A percentile compares a stretch with the other conserved stretches of the same genome.
phyloP scores from a whole-genome alignment of 495 filamentous ascomycete genomes.

The Terfezia claveryi region DNA sequence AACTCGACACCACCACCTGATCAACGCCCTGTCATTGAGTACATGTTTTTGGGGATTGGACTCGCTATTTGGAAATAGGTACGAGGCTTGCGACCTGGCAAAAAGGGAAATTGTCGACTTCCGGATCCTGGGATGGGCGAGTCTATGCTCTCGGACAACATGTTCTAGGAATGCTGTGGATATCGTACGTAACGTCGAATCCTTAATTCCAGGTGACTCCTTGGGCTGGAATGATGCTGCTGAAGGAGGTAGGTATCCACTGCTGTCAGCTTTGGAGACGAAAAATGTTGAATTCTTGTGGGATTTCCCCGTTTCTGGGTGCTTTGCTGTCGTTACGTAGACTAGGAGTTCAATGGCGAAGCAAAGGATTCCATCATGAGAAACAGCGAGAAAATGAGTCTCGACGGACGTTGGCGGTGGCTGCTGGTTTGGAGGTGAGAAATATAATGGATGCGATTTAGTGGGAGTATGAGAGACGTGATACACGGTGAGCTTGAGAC shows the following conservation, averaged over 20 bases:
- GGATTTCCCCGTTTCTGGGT: slow-evolving; percentile 31
- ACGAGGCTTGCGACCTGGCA: slow-evolving; percentile 77
- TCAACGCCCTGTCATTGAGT: slow-evolving; percentile 68
- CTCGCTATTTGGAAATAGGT: slow-evolving; percentile 79
- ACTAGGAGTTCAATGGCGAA: slow-evolving; percentile 47
- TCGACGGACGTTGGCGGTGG: slow-evolving; percentile 64
- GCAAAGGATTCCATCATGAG: slow-evolving; percentile 33
- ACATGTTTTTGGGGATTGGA: slow-evolving; percentile 76
- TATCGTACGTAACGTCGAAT: slow-evolving; percentile 49
- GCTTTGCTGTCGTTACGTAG: slow-evolving; percentile 31
- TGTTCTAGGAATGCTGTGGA: slow-evolving; percentile 53
- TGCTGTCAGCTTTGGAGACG: slow-evolving; percentile 92
- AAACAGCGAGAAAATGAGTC: slow-evolving; percentile 63
- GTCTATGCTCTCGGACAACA: slow-evolving; percentile 42
- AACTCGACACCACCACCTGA: slow-evolving; percentile 87
- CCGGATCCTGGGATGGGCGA: slow-evolving; percentile 42
- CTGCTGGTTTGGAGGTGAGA: slow-evolving; percentile 45
- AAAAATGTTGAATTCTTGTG: slow-evolving; percentile 47
- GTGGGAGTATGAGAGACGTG: slow-evolving; percentile 76
- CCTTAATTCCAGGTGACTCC: slow-evolving; percentile 1
- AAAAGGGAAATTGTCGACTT: slow-evolving; percentile 51
- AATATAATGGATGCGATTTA: slow-evolving; percentile 47
- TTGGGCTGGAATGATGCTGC: slow-evolving; percentile 9
- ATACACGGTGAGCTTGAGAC: slow-evolving; percentile 47
- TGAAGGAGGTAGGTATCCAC: slow-evolving; percentile 44